A percentile compares a stretch with the other conserved stretches of the same genome.
Evolutionary conservation across 352 stramenopile species (phyloP).

Genomic region (Globisporangium iwayamae): DNA sequence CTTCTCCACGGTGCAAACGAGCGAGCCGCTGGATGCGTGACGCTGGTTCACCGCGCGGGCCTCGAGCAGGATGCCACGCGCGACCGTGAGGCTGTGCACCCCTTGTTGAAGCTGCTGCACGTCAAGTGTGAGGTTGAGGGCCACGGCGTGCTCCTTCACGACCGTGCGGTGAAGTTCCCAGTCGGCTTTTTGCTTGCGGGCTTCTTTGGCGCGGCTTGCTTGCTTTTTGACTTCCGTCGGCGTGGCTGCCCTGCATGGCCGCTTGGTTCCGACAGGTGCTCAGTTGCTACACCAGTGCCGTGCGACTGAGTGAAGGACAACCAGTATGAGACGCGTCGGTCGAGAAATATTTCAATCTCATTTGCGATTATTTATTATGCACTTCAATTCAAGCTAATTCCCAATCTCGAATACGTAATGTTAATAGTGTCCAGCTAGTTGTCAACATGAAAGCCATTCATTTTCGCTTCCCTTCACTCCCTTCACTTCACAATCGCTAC

Average conservation of each 20-base stretch:
- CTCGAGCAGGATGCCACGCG: conserved; percentile 18
- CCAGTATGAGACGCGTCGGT: too few species aligned
- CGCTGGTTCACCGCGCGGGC: conserved; percentile 5
- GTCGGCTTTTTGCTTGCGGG: conserved; percentile 1
- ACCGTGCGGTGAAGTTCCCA: conserved; percentile 13
- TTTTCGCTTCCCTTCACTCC: too few species aligned
- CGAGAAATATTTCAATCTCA: too few species aligned
- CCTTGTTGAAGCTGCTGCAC: conserved; percentile 28
- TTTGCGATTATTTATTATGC: too few species aligned
- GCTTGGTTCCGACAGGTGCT: neutral
- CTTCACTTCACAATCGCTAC: too few species aligned
- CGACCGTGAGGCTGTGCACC: conserved; percentile 22
- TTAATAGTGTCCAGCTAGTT: too few species aligned
- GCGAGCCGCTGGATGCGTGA: conserved; percentile 10
- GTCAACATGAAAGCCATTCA: too few species aligned
- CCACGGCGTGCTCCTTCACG: conserved; percentile 18
- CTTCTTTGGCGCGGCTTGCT: conserved; percentile 9
- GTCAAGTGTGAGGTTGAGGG: conserved; percentile 22
- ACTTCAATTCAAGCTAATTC: too few species aligned
- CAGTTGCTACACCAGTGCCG: neutral
- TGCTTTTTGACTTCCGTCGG: neutral
- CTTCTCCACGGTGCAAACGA: conserved; percentile 4
- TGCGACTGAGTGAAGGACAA: too few species aligned
- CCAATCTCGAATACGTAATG: too few species aligned
- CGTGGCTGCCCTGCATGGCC: neutral